phyloP scores from a whole-genome alignment of 1,284 basidiomycete species.

The Apiotrichum sp. region DNA sequence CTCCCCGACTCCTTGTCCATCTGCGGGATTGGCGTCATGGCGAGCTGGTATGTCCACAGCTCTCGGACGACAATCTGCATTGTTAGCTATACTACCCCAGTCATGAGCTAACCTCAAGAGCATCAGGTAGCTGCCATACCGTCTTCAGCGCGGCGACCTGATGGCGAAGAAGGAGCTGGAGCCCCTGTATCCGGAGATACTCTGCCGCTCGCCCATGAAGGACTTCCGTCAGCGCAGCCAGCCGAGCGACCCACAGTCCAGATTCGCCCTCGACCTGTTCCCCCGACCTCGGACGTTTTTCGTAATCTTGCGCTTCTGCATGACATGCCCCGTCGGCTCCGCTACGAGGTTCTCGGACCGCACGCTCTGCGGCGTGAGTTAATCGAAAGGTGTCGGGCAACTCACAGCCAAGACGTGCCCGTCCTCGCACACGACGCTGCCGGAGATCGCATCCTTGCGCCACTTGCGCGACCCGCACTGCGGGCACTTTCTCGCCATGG shows the following conservation, averaged over 20 bases:
- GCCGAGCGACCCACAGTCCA: slow-evolving; percentile 25
- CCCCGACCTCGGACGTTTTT: neutral
- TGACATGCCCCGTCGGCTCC: slow-evolving; percentile 22
- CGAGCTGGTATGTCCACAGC: slow-evolving; percentile 70
- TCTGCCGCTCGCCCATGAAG: slow-evolving; percentile 70
- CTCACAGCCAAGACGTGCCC: slow-evolving; percentile 44
- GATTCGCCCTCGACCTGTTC: slow-evolving; percentile 21
- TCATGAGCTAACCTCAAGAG: slow-evolving; percentile 62
- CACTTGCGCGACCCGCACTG: slow-evolving; percentile 42
- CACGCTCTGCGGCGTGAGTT: slow-evolving; percentile 29
- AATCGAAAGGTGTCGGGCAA: neutral
- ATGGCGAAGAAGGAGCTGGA: slow-evolving; percentile 69
- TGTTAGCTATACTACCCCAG: neutral
- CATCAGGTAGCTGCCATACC: slow-evolving; percentile 66
- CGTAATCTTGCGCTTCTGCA: slow-evolving; percentile 32
- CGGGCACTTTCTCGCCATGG: slow-evolving; percentile 39
- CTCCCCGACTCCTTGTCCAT: no score
- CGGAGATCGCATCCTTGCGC: slow-evolving; percentile 38
- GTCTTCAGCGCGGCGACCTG: slow-evolving; percentile 61
- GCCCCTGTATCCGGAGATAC: slow-evolving; percentile 70
- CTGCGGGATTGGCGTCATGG: no score
- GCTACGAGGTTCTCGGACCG: slow-evolving; percentile 38
- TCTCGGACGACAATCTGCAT: slow-evolving; percentile 67
- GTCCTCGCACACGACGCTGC: slow-evolving; percentile 43
- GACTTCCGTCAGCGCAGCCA: slow-evolving; percentile 50